Evolutionary conservation across 306 rosid genomes (phyloP).

Genomic region (Ziziphus jujuba): DNA sequence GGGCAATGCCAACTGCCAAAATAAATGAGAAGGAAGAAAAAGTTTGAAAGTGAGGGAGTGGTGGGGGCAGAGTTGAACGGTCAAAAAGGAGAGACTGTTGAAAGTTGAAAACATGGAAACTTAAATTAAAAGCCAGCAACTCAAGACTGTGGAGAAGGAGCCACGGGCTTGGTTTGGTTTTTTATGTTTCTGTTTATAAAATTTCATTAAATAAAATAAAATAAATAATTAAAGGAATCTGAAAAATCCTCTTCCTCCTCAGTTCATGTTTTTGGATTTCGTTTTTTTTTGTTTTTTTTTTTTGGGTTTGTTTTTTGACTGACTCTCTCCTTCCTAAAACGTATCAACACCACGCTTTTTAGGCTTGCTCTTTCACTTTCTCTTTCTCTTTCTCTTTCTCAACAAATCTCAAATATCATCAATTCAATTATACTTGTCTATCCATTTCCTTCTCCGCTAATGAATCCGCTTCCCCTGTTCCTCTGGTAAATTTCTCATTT

Average conservation of each 20-base stretch:
- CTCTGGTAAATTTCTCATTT: neutral
- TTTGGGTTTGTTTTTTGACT: too few species aligned
- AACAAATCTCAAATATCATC: neutral
- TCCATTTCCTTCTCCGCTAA: neutral
- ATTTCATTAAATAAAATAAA: too few species aligned
- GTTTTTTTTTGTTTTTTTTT: too few species aligned
- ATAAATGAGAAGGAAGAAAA: too few species aligned
- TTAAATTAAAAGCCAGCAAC: neutral
- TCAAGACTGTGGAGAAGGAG: too few species aligned
- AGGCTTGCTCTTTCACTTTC: neutral
- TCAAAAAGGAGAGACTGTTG: conserved; percentile 55
- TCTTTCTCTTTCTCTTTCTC: neutral
- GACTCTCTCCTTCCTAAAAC: neutral
- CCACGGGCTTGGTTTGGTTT: too few species aligned
- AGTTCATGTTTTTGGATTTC: too few species aligned
- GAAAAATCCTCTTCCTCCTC: too few species aligned
- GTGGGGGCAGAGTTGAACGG: conserved; percentile 41
- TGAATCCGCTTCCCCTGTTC: neutral
- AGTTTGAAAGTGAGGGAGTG: neutral
- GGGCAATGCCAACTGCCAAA: too few species aligned
- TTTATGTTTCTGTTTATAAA: too few species aligned
- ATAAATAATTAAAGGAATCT: too few species aligned
- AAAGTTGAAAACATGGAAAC: conserved; percentile 22
- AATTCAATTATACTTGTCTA: neutral
- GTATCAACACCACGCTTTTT: too few species aligned